A percentile compares a stretch with the other conserved stretches of the same genome.
These are phyloP conservation scores for Capronia epimyces DNA, from an alignment of 2,329 filamentous ascomycete genomes.

Conservation along the genomic window DNA sequence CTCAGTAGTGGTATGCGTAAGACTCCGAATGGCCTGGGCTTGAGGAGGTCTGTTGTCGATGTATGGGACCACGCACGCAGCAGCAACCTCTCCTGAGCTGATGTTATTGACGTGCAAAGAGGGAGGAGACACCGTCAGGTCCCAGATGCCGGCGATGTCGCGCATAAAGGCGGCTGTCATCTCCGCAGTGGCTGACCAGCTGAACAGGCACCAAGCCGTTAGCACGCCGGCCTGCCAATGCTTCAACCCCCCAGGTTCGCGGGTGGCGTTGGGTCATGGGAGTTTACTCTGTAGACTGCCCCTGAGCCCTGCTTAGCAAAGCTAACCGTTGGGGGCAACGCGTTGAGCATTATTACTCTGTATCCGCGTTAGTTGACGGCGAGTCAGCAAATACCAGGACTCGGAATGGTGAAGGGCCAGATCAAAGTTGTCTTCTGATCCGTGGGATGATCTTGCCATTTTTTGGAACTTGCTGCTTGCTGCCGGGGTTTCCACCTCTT, in stretches of 20 bases:
- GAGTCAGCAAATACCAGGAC: too few species aligned
- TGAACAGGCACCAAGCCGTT: background rate
- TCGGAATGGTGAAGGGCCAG: background rate
- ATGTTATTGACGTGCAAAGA: too few species aligned
- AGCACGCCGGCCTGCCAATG: background rate
- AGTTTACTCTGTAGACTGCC: background rate
- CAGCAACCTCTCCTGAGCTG: too few species aligned
- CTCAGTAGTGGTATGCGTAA: too few species aligned
- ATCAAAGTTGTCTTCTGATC: background rate
- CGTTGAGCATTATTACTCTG: background rate
- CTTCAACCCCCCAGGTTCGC: background rate
- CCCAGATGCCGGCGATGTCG: background rate
- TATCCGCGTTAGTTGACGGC: background rate
- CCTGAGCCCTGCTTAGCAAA: background rate
- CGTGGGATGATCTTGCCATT: background rate
- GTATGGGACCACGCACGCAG: too few species aligned
- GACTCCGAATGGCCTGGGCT: too few species aligned
- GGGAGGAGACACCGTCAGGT: too few species aligned
- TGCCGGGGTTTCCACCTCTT: background rate
- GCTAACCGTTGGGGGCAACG: slow-evolving; percentile 1
- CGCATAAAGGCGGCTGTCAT: slow-evolving; percentile 4
- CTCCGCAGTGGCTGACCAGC: slow-evolving; percentile 7
- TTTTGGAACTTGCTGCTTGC: background rate
- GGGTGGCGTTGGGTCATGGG: background rate
- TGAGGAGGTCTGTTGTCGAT: too few species aligned